Evolutionary conservation across 2,329 filamentous ascomycete species (phyloP), one percentile per base, ranked within the genome.

Genomic region (Pseudogymnoascus sp.): DNA sequence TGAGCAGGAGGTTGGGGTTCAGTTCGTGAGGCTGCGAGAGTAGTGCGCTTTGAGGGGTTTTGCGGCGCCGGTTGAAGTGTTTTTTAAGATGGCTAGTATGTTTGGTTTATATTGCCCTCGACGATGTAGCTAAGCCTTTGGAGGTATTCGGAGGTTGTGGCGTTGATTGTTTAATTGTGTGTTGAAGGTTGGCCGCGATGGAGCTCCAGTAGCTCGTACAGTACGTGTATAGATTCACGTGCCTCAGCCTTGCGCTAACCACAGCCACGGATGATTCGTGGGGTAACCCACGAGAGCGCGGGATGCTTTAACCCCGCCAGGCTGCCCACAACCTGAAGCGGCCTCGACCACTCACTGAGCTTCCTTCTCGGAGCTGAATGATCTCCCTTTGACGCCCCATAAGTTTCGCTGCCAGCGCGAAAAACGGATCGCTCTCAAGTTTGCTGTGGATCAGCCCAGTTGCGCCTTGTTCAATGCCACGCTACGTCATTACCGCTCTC

Each of bases 221-320:
- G 23, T 11, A 10, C 43, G 5, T 8, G 12, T 8, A 10, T 49
- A 16, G 23, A 49, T 49, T 49, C 43, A 49, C 43, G 43, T 49
- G 43, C 43, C 43, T 49, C 43, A 49, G 43, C 23, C 43, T 49
- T 49, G 43, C 43, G 43, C 43, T 49, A 29, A 49, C 43, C 43
- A 7, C 43, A 16, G 7, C 23, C 43, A 49, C 43, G 43, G 23
- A 49, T 49, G 43, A 49, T 29, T 49, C 43, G 43, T 49, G 43
- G 43, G 43, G 43, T 49, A 49, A 29, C 23, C 7, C n/a, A 49
- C 23, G 23, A 23, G 43, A 49, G 43, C 43, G 43, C 43, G 43
- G 43, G 43, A 49, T 49, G 23, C 43, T 29, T 6, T 16, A 49
- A 49, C 43, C 43, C 43, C 43, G 23, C 43, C 43, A 49, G 43